Conservation (phyloP, 345 rosid species). For the Ceriops zippeliana region DNA sequence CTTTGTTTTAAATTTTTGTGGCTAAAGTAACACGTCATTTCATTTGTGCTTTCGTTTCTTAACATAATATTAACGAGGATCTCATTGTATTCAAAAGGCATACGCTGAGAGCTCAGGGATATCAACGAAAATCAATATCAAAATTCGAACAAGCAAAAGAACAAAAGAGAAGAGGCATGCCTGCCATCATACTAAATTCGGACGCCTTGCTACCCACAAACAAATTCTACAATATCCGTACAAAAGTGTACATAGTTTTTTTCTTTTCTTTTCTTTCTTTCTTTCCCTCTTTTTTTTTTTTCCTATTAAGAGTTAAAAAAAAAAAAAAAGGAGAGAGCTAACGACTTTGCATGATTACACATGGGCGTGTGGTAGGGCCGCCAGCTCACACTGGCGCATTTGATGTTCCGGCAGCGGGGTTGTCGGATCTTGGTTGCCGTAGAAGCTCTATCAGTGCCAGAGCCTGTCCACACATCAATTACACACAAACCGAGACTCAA, state of each 20-base stretch:
- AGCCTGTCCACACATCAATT: slow-evolving; percentile 50
- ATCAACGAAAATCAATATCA: not conserved
- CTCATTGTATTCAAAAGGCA: too few relatives aligned
- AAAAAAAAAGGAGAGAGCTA: not conserved
- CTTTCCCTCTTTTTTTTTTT: not conserved
- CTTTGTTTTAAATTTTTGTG: too few relatives aligned
- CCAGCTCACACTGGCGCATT: slow-evolving; percentile 32
- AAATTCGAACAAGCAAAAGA: not conserved
- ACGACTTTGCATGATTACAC: slow-evolving; percentile 15
- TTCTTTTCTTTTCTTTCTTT: too few relatives aligned
- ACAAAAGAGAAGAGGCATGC: too few relatives aligned
- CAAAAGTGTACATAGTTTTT: slow-evolving; percentile 10
- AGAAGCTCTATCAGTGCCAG: slow-evolving; percentile 68
- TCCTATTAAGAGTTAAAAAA: too few relatives aligned
- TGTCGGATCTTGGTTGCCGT: slow-evolving; percentile 87
- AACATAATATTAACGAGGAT: too few relatives aligned
- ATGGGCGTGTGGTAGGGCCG: slow-evolving; percentile 21
- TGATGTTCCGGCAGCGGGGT: slow-evolving; percentile 49
- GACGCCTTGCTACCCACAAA: not conserved
- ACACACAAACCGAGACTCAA: slow-evolving; percentile 29
- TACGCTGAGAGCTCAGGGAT: too few relatives aligned
- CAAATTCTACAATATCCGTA: not conserved
- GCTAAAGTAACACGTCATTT: too few relatives aligned
- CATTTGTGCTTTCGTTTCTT: too few relatives aligned
- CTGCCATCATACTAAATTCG: not conserved